These are phyloP conservation scores for Camellia oleifera DNA, from an alignment of 179 eudicot genomes.

Conservation along the genomic window DNA sequence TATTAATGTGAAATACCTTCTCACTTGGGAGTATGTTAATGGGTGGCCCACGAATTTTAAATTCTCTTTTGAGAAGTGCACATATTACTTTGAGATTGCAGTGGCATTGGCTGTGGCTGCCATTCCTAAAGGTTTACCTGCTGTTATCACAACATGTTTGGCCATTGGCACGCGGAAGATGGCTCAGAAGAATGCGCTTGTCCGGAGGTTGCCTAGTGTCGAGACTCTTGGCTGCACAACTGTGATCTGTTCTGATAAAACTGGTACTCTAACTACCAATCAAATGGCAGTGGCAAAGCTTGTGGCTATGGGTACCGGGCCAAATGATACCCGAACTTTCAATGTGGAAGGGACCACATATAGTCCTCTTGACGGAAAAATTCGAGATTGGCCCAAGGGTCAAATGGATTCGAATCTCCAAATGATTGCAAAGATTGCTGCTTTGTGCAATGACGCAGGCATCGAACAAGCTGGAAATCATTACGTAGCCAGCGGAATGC, in stretches of 20 bases:
- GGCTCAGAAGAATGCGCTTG: slow-evolving; percentile 95
- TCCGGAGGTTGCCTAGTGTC: slow-evolving; percentile 88
- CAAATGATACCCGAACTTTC: slow-evolving; percentile 41
- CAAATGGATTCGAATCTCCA: slow-evolving; percentile 73
- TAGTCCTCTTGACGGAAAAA: slow-evolving; percentile 69
- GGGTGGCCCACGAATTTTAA: slow-evolving; percentile 89
- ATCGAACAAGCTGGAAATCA: slow-evolving; percentile 66
- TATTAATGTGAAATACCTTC: slow-evolving; percentile 81
- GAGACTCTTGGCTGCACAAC: slow-evolving; percentile 96
- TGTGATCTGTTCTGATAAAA: slow-evolving; percentile 64
- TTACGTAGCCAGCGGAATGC: slow-evolving; percentile 78
- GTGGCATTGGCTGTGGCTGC: slow-evolving; percentile 97
- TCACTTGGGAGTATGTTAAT: slow-evolving; percentile 75
- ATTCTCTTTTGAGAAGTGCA: slow-evolving; percentile 92
- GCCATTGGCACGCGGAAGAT: slow-evolving; percentile 96
- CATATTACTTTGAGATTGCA: slow-evolving; percentile 89
- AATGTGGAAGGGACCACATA: slow-evolving; percentile 83
- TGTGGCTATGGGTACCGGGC: slow-evolving; percentile 64
- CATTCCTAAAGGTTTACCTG: slow-evolving; percentile 93
- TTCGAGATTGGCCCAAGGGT: slow-evolving; percentile 58
- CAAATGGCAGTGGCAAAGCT: slow-evolving; percentile 94
- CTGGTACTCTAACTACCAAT: slow-evolving; percentile 89
- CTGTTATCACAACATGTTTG: slow-evolving; percentile 91
- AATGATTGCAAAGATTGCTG: slow-evolving; percentile 78
- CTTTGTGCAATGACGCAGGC: slow-evolving; percentile 85